Conservation (phyloP, 345 rosid species). For the Brassica nigra region DNA sequence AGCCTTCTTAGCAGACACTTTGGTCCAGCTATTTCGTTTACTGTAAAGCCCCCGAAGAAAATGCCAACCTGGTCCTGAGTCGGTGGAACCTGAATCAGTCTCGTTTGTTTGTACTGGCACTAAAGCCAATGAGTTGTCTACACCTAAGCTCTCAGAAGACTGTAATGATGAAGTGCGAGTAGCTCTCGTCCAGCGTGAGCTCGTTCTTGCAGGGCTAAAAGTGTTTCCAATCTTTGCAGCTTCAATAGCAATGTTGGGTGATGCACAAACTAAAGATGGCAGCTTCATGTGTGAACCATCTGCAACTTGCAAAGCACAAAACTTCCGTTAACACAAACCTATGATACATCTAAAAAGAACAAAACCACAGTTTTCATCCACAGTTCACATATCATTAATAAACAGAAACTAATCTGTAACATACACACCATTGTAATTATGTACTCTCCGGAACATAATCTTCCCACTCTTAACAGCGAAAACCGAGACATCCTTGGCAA, state of each 20-base stretch:
- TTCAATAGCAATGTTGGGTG: slow-evolving; percentile 36
- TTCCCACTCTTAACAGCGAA: slow-evolving; percentile 75
- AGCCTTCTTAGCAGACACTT: slow-evolving; percentile 51
- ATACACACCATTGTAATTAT: slow-evolving; percentile 24
- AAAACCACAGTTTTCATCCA: not conserved
- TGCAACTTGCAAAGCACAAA: slow-evolving; percentile 29
- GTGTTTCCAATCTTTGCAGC: slow-evolving; percentile 31
- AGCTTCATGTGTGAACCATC: slow-evolving; percentile 27
- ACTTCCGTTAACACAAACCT: slow-evolving; percentile 7
- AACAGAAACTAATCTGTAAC: not conserved
- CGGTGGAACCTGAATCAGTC: slow-evolving; percentile 30
- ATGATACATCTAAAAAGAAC: not conserved
- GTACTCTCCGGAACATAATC: slow-evolving; percentile 53
- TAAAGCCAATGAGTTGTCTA: slow-evolving; percentile 57
- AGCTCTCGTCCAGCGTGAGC: slow-evolving; percentile 42
- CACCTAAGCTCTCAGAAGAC: slow-evolving; percentile 30
- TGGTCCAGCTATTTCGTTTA: slow-evolving; percentile 43
- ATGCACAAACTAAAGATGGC: slow-evolving; percentile 40
- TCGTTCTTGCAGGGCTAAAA: slow-evolving; percentile 38
- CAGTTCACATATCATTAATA: too few relatives aligned
- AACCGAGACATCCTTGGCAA: slow-evolving; percentile 58
- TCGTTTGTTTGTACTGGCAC: slow-evolving; percentile 48
- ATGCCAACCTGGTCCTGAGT: slow-evolving; percentile 62
- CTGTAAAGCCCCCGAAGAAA: slow-evolving; percentile 51
- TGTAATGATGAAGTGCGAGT: slow-evolving; percentile 23